Evolutionary conservation across 2,329 filamentous ascomycete species (phyloP).

Genomic region (Fusarium miscanthi): DNA sequence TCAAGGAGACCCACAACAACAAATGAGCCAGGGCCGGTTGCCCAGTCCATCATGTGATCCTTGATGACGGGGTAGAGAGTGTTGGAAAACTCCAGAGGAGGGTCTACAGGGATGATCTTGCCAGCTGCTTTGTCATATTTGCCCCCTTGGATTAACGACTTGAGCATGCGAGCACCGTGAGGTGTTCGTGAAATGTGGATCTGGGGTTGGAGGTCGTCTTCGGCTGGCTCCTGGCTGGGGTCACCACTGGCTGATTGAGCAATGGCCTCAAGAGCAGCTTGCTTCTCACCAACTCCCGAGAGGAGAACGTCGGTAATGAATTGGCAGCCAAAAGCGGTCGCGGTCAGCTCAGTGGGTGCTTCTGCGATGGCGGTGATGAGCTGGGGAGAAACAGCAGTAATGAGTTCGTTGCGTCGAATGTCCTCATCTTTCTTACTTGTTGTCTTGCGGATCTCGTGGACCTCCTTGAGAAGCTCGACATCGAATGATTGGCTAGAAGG

Average conservation of each 20-base stretch:
- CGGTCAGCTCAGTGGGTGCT: slow-evolving; percentile 74
- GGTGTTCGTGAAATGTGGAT: slow-evolving; percentile 70
- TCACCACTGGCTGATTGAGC: slow-evolving; percentile 71
- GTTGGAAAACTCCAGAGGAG: slow-evolving; percentile 82
- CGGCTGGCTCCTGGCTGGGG: slow-evolving; percentile 56
- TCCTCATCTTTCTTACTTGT: slow-evolving; percentile 95
- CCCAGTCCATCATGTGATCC: slow-evolving; percentile 81
- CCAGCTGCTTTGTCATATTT: slow-evolving; percentile 82
- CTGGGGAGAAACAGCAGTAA: slow-evolving; percentile 77
- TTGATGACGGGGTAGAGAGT: slow-evolving; percentile 85
- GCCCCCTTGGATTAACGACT: slow-evolving; percentile 89
- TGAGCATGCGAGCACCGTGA: slow-evolving; percentile 84
- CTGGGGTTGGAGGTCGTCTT: slow-evolving; percentile 54
- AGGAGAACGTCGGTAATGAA: slow-evolving; percentile 87
- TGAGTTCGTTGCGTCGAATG: slow-evolving; percentile 78
- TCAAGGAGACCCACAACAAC: slow-evolving; percentile 86
- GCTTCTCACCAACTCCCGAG: slow-evolving; percentile 79
- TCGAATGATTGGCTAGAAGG: slow-evolving; percentile 72
- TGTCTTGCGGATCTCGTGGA: slow-evolving; percentile 80
- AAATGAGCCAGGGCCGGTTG: slow-evolving; percentile 86
- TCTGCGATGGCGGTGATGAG: slow-evolving; percentile 79
- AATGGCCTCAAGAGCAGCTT: slow-evolving; percentile 76
- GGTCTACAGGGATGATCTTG: slow-evolving; percentile 76
- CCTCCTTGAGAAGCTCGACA: slow-evolving; percentile 77
- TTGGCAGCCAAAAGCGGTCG: slow-evolving; percentile 86